A percentile compares a stretch with the other conserved stretches of the same genome.
Conservation (phyloP, 257 asterid species). For the Fraxinus anomala region DNA sequence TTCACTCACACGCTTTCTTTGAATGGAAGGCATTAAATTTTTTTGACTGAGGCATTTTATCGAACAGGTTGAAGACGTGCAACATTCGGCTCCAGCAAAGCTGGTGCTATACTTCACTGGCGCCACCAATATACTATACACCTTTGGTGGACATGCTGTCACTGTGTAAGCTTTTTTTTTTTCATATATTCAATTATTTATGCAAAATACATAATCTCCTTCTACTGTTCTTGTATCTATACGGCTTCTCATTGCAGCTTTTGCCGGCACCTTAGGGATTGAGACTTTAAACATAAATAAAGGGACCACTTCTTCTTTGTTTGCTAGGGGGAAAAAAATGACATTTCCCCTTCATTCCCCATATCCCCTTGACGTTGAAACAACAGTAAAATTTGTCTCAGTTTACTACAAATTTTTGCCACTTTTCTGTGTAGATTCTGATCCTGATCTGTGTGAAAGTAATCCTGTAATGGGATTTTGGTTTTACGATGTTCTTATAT, state of each 20-base stretch:
- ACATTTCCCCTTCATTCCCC: neutral
- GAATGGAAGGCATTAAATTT: slow-evolving; percentile 2
- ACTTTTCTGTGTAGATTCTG: neutral
- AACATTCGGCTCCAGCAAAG: slow-evolving; percentile 76
- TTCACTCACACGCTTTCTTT: neutral
- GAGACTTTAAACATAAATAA: slow-evolving; percentile 45
- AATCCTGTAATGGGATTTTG: neutral
- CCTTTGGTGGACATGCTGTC: slow-evolving; percentile 98
- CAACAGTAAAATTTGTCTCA: neutral
- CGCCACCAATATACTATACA: slow-evolving; percentile 89
- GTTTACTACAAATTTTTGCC: neutral
- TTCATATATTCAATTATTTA: neutral
- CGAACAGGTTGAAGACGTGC: slow-evolving; percentile 62
- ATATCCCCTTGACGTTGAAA: no score
- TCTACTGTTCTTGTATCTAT: slow-evolving; percentile 26
- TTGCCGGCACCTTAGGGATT: slow-evolving; percentile 64
- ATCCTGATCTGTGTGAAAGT: neutral
- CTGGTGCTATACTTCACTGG: slow-evolving; percentile 89
- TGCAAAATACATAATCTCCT: slow-evolving; percentile 12
- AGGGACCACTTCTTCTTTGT: slow-evolving; percentile 29
- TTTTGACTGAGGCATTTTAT: slow-evolving; percentile 1
- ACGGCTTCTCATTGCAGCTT: slow-evolving; percentile 68
- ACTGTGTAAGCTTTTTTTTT: slow-evolving; percentile 69
- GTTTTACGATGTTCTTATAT: neutral
- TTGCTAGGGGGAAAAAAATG: slow-evolving; percentile 21